Percentiles rank a stretch among this genome's conserved stretches.
These are phyloP conservation scores for Groenewaldozyma auringiensis DNA, from an alignment of 1,139 yeast species.

Conservation along the genomic window DNA sequence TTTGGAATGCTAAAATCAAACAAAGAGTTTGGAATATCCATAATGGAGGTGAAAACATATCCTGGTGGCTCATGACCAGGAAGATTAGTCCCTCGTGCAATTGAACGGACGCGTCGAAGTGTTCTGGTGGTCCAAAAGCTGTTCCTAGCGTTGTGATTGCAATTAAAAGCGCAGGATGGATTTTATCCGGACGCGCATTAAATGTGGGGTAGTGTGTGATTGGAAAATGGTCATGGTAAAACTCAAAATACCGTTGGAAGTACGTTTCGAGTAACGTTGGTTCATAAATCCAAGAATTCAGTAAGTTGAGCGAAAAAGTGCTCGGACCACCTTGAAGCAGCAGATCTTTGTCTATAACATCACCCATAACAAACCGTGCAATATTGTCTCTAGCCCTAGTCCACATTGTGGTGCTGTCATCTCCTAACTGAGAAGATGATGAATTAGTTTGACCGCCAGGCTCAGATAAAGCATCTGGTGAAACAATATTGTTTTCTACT, in stretches of 20 bases:
- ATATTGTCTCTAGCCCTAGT: conserved; percentile 11
- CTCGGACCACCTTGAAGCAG: conserved; percentile 7
- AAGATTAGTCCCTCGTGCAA: conserved; percentile 23
- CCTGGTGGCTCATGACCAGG: conserved; percentile 20
- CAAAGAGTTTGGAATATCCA: conserved; percentile 59
- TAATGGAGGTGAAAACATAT: conserved; percentile 26
- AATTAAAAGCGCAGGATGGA: conserved; percentile 24
- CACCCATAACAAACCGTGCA: conserved; percentile 14
- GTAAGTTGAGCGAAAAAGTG: conserved; percentile 14
- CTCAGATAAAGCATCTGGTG: neutral
- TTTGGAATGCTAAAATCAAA: conserved; percentile 55
- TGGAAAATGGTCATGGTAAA: conserved; percentile 29
- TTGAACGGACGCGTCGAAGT: conserved; percentile 20
- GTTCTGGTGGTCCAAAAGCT: conserved; percentile 19
- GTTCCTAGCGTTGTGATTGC: conserved; percentile 27
- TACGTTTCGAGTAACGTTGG: conserved; percentile 16
- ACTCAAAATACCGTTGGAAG: conserved; percentile 21
- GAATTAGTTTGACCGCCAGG: neutral
- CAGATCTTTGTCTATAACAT: neutral
- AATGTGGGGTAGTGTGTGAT: conserved; percentile 25
- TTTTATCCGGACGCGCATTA: conserved; percentile 18
- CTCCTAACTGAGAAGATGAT: conserved; percentile 11
- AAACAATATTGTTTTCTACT: neutral
- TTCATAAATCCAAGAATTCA: conserved; percentile 17
- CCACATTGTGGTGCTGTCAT: conserved; percentile 14